Base-by-base conservation (phyloP, 257 asterid species). In the Ligustrum vulgare region DNA sequence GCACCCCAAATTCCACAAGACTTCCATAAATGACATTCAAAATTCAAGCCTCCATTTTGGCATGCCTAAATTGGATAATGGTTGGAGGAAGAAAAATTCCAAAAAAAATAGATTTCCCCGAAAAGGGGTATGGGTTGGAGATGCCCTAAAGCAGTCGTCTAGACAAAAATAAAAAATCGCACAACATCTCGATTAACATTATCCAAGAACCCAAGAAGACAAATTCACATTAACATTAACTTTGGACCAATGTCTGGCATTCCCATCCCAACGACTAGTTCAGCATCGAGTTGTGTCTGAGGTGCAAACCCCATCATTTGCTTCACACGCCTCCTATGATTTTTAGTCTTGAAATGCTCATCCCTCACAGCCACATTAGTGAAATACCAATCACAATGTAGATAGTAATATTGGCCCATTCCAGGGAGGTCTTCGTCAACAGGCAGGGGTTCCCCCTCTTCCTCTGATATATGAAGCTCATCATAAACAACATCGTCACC, bases 161-260 rank as follows among this genome's bases (percentile, higher is more conserved):
- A n/a, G n/a, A n/a, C n/a, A n/a, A n/a, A n/a, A n/a, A n/a, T n/a
- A n/a, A n/a, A n/a, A n/a, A n/a, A n/a, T n/a, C n/a, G n/a, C n/a
- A n/a, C n/a, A n/a, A n/a, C n/a, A n/a, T n/a, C n/a, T n/a, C n/a
- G n/a, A n/a, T n/a, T n/a, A n/a, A n/a, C n/a, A n/a, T n/a, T n/a
- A n/a, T n/a, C n/a, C n/a, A n/a, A n/a, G n/a, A n/a, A n/a, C n/a
- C n/a, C n/a, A n/a, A n/a, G n/a, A n/a, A n/a, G n/a, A n/a, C n/a
- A n/a, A n/a, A n/a, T n/a, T n/a, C n/a, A n/a, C n/a, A n/a, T n/a
- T n/a, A n/a, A n/a, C n/a, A n/a, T n/a, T n/a, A n/a, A n/a, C n/a
- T n/a, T n/a, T n/a, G n/a, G n/a, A n/a, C n/a, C 98, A 98, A 71
- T 94, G 77, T 94, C 97, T 0, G 98, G 98, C 91, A 76, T 85